Evolutionary conservation across 352 stramenopile genomes (phyloP).

Genomic region (Phytopythium helicoides): DNA sequence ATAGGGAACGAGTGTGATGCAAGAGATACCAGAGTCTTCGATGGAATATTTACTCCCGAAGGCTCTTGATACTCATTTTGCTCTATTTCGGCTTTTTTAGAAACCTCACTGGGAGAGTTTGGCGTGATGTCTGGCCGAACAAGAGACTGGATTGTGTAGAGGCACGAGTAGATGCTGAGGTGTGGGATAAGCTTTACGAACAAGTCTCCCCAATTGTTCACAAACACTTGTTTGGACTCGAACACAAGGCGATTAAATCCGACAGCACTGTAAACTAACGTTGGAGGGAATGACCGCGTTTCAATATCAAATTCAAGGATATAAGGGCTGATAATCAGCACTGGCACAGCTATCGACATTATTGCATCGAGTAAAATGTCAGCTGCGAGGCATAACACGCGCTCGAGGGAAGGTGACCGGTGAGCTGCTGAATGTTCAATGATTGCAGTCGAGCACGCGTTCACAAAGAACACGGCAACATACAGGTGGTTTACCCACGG

Average conservation of each 20-base stretch:
- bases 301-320: conserved; percentile 6
- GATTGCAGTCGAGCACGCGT: conserved; percentile 18
- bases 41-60: no score
- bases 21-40: no score
- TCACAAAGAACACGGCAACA: conserved; percentile 24
- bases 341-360: conserved; percentile 8
- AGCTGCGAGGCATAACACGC: conserved; percentile 12
- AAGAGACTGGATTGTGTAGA: conserved; percentile 12
- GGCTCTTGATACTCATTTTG: no score
- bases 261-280: conserved; percentile 11
- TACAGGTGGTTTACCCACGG: conserved; percentile 38
- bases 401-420: conserved; percentile 11
- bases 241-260: conserved; percentile 20
- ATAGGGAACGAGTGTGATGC: background rate
- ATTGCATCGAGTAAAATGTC: conserved; percentile 13
- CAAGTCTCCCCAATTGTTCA: conserved; percentile 9
- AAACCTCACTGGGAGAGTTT: no score
- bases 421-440: conserved; percentile 4
- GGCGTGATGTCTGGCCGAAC: background rate
- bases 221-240: conserved; percentile 20
- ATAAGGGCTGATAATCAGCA: conserved; percentile 13
- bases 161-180: conserved; percentile 15
- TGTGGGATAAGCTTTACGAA: conserved; percentile 17
- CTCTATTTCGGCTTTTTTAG: background rate
- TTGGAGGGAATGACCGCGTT: background rate